Evolutionary conservation across 768 basidiomycete genomes (phyloP).

Genomic region (Dentipellis fragilis): DNA sequence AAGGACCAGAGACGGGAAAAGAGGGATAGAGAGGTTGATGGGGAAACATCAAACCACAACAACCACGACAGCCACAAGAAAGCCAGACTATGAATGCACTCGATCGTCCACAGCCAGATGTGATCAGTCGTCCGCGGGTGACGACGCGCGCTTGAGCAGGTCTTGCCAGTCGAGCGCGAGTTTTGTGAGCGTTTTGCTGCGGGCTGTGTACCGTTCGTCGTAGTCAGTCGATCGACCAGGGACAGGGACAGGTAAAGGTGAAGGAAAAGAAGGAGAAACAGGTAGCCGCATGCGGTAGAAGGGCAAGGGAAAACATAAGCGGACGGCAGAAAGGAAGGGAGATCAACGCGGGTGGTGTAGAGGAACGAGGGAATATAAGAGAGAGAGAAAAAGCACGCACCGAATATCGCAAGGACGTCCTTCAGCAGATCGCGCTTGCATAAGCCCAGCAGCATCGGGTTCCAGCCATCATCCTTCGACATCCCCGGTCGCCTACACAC

Average conservation of each 20-base stretch:
- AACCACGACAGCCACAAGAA: not conserved
- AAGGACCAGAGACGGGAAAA: not conserved
- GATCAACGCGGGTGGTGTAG: not conserved
- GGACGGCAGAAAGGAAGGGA: too few relatives aligned
- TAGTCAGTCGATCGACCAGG: too few relatives aligned
- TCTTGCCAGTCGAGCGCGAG: slow-evolving; percentile 82
- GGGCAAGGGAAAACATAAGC: too few relatives aligned
- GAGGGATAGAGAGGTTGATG: too few relatives aligned
- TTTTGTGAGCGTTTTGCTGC: slow-evolving; percentile 65
- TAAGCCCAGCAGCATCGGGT: slow-evolving; percentile 57
- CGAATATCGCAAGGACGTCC: slow-evolving; percentile 72
- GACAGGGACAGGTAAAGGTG: not conserved
- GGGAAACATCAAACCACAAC: not conserved
- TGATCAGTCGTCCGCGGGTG: slow-evolving; percentile 2
- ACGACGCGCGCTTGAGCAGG: slow-evolving; percentile 47
- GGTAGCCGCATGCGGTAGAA: too few relatives aligned
- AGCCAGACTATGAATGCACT: not conserved
- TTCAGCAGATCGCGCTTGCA: slow-evolving; percentile 74
- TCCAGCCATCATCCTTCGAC: slow-evolving; percentile 51
- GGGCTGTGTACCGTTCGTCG: slow-evolving; percentile 30
- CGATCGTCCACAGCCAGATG: too few relatives aligned
- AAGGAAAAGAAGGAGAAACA: not conserved
- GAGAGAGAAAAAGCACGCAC: slow-evolving; percentile 32
- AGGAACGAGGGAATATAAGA: not conserved
- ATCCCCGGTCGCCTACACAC: slow-evolving; percentile 54